Conservation (phyloP, 768 basidiomycete species). For the Pleurotus giganteus region DNA sequence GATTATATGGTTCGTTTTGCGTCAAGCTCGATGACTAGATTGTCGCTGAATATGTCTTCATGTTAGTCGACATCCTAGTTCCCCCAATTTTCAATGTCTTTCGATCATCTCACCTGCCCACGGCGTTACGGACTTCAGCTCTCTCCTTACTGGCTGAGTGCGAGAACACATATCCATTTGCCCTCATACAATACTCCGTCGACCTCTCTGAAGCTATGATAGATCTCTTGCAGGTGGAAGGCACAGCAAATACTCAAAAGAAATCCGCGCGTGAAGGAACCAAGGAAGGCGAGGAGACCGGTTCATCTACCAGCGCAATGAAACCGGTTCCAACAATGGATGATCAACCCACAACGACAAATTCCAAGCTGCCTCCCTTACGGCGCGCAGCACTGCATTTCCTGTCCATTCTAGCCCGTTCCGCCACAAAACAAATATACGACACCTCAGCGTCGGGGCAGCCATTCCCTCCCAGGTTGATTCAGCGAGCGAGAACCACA, state of each 20-base stretch:
- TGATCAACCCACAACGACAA: constrained; percentile 51
- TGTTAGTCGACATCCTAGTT: constrained; percentile 64
- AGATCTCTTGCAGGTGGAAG: constrained; percentile 74
- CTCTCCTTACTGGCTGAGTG: constrained; percentile 71
- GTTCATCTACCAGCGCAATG: constrained; percentile 16
- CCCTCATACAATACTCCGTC: constrained; percentile 58
- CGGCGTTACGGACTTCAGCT: constrained; percentile 62
- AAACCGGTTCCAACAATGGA: constrained; percentile 40
- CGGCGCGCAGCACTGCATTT: constrained; percentile 88
- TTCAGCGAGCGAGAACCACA: constrained; percentile 55
- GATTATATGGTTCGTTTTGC: constrained; percentile 56
- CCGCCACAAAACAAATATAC: constrained; percentile 50
- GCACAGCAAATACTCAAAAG: constrained; percentile 26
- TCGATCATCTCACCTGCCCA: constrained; percentile 60
- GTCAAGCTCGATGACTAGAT: not conserved
- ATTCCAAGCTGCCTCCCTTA: constrained; percentile 73
- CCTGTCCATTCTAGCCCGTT: constrained; percentile 65
- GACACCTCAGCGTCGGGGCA: constrained; percentile 30
- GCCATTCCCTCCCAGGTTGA: constrained; percentile 32
- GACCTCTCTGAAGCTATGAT: constrained; percentile 69
- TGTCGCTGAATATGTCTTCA: constrained; percentile 4
- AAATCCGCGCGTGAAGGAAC: not conserved
- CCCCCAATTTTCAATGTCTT: constrained; percentile 69
- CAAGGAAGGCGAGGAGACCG: not conserved
- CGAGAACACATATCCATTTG: constrained; percentile 58